A percentile compares a stretch with the other conserved stretches of the same genome.
Conservation (phyloP, 768 basidiomycete species). For the Candolleomyces eurysporus region DNA sequence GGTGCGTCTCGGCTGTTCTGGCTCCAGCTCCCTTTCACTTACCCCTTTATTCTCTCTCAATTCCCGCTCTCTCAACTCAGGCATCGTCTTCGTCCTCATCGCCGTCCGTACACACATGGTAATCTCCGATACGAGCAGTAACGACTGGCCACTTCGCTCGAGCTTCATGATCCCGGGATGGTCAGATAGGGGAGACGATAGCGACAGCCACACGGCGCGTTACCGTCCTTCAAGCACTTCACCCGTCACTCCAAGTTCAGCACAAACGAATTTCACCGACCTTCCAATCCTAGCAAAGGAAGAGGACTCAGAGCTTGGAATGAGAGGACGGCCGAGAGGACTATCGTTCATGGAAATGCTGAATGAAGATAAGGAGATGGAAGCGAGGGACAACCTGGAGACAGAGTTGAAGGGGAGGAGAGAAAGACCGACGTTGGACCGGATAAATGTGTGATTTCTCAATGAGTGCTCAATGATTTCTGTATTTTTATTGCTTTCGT, state of each 20-base stretch:
- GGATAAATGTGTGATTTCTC: too few species aligned
- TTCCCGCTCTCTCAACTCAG: slow-evolving; percentile 5
- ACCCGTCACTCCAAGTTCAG: slow-evolving; percentile 1
- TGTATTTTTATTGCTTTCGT: too few species aligned
- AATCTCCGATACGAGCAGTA: background rate
- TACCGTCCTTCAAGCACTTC: background rate
- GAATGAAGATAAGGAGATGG: background rate
- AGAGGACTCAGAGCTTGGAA: background rate
- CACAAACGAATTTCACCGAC: slow-evolving; percentile 1
- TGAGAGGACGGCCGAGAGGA: background rate
- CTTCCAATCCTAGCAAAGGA: background rate
- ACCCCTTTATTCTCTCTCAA: background rate
- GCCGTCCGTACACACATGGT: slow-evolving; percentile 23
- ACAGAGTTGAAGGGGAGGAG: too few species aligned
- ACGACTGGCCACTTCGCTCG: slow-evolving; percentile 2
- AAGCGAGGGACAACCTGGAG: too few species aligned
- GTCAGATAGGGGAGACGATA: background rate
- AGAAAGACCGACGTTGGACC: too few species aligned
- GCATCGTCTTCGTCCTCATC: slow-evolving; percentile 28
- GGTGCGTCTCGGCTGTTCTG: slow-evolving; percentile 14
- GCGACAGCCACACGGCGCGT: background rate
- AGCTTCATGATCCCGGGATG: slow-evolving; percentile 6
- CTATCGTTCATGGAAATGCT: background rate
- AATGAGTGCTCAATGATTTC: too few species aligned
- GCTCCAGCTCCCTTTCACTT: background rate